phyloP scores from a whole-genome alignment of 2,329 filamentous ascomycete species.

The Epichloe hybrida region DNA sequence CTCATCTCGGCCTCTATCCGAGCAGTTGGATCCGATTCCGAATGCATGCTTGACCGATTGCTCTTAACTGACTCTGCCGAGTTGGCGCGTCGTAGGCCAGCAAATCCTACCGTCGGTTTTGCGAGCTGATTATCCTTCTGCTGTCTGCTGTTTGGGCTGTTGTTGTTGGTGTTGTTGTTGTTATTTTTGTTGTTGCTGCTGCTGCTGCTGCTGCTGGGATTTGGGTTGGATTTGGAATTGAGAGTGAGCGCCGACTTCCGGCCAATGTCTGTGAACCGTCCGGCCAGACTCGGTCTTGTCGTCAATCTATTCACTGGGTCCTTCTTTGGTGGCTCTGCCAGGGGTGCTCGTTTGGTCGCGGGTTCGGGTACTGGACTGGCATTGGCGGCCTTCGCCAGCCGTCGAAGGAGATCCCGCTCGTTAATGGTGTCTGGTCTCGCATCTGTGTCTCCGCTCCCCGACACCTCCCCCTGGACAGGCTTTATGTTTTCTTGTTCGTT shows the following conservation, averaged over 20 bases:
- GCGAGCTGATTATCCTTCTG: slow-evolving; percentile 12
- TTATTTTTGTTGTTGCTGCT: not conserved
- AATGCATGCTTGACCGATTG: slow-evolving; percentile 35
- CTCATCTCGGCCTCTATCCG: slow-evolving; percentile 43
- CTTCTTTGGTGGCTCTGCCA: not conserved
- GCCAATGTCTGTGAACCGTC: slow-evolving; percentile 9
- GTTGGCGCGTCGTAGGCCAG: slow-evolving; percentile 26
- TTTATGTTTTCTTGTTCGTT: slow-evolving; percentile 2
- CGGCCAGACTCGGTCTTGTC: slow-evolving; percentile 7
- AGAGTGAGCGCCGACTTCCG: slow-evolving; percentile 4
- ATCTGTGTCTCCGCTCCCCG: not conserved
- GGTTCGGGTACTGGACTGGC: slow-evolving; percentile 25
- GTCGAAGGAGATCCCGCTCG: slow-evolving; percentile 35
- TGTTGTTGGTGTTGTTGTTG: not conserved
- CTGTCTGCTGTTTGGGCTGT: slow-evolving; percentile 4
- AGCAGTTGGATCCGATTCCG: slow-evolving; percentile 40
- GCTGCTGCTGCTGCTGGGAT: not conserved
- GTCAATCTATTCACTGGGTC: not conserved
- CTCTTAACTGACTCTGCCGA: slow-evolving; percentile 34
- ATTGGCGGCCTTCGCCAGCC: slow-evolving; percentile 34
- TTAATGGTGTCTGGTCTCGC: not conserved
- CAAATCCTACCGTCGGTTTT: slow-evolving; percentile 33
- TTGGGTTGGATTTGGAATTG: not conserved
- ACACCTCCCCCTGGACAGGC: not conserved
- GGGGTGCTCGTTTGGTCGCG: slow-evolving; percentile 11